Evolutionary conservation across 2,329 filamentous ascomycete genomes (phyloP).

Genomic region (Hirsutella rhossiliensis): DNA sequence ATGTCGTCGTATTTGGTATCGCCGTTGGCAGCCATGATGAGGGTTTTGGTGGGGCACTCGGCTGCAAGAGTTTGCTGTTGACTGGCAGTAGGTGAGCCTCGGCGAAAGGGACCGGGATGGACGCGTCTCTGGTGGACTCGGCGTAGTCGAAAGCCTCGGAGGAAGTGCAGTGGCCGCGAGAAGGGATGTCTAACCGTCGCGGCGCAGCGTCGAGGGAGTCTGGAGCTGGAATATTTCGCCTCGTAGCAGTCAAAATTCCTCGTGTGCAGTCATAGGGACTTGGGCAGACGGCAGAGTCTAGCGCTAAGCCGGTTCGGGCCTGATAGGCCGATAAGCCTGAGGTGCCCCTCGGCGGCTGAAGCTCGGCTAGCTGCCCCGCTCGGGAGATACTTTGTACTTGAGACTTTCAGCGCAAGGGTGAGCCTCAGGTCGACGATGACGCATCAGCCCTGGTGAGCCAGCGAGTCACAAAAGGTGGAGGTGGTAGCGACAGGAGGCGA

Average conservation of each 20-base stretch:
- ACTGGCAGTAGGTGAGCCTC: not conserved
- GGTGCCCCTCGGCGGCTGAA: conserved; percentile 19
- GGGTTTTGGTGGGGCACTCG: conserved; percentile 16
- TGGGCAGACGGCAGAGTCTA: conserved; percentile 20
- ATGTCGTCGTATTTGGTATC: conserved; percentile 59
- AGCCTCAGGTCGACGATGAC: too few species aligned
- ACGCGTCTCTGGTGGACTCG: not conserved
- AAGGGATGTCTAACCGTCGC: conserved; percentile 4
- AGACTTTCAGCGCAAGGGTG: too few species aligned
- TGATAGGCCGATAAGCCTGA: conserved; percentile 26
- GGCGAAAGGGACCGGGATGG: not conserved
- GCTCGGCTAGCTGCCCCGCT: conserved; percentile 8
- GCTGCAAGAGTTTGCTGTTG: not conserved
- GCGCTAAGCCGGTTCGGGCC: conserved; percentile 21
- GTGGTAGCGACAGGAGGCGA: too few species aligned
- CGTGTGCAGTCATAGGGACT: conserved; percentile 23
- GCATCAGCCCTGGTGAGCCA: too few species aligned
- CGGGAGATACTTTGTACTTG: too few species aligned
- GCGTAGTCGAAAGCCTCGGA: not conserved
- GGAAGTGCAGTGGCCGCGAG: not conserved
- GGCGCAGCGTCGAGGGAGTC: conserved; percentile 6
- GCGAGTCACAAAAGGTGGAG: too few species aligned
- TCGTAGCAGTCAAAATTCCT: conserved; percentile 28
- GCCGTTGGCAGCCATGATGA: conserved; percentile 41
- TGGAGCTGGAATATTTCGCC: conserved; percentile 17